These are phyloP conservation scores for Curvularia lunata DNA, from an alignment of 2,329 filamentous ascomycete genomes.

Conservation along the genomic window DNA sequence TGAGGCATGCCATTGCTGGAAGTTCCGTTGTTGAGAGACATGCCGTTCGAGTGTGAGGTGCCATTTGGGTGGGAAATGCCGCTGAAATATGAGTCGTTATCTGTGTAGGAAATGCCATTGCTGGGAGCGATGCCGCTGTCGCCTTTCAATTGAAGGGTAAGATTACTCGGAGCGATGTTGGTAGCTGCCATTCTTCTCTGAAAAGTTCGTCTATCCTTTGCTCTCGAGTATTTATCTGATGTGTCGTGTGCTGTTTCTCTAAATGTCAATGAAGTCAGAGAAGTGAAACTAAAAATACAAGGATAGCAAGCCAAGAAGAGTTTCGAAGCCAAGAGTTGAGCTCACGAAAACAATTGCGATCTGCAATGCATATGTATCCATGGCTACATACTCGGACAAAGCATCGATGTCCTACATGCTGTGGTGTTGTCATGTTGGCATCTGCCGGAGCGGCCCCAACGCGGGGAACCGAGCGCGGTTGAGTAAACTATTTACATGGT, in stretches of 20 bases:
- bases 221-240: not conserved
- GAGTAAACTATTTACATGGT: constrained; percentile 1
- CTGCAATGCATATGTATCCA: not conserved
- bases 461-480: constrained; percentile 16
- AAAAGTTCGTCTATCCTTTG: not conserved
- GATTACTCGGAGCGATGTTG: constrained; percentile 1
- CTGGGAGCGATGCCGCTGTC: not conserved
- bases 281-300: not conserved
- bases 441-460: constrained; percentile 12
- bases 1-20: not conserved
- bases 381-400: not conserved
- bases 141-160: not conserved
- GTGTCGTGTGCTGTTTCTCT: not conserved
- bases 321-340: not conserved
- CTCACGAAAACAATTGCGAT: not conserved
- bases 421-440: constrained; percentile 13
- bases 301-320: not conserved
- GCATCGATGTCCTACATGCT: not conserved
- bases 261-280: not conserved
- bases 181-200: constrained; percentile 4
- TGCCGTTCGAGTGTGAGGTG: not conserved
- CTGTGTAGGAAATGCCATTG: constrained; percentile 1
- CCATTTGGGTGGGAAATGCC: not conserved
- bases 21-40: not conserved
- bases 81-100: not conserved